Evolutionary conservation across 2,329 filamentous ascomycete species (phyloP), one percentile per base, ranked within the genome.

Genomic region (Arthroderma sp.): DNA sequence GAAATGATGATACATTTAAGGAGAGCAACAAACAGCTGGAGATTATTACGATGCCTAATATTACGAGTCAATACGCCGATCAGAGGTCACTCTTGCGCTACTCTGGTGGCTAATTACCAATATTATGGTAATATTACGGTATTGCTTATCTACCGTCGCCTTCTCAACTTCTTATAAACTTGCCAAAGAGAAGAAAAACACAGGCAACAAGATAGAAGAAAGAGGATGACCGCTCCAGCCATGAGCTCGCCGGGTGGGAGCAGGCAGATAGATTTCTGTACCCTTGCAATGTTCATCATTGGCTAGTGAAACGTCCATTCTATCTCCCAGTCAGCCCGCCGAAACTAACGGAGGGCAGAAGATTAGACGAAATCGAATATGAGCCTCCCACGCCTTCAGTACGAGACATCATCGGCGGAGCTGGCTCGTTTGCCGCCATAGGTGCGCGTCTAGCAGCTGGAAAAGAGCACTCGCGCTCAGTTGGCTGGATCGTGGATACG

Each of bases 401-500:
- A 39, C 81, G 80, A 64, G 80, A 91, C 66, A 80, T 96, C 19
- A 77, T 93, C n/a, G 93, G 93, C 55, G 93, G 93, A 23, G 93
- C 87, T 28, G 93, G 91, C 25, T 81, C 90, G 1, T 97, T 88
- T 70, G 85, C 87, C 7, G 89, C 90, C 6, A 76, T 97, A 5
- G 93, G 93, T 19, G 93, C 93, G 17, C 87, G 93, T 33, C 77
- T 98, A 53, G 86, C 95, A 69, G 91, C 89, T 3, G 87, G 88
- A 1, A 74, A 78, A 33, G 78, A 83, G 2, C 64, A 77, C 49
- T 87, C 88, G 21, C 77, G 75, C 38, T 78, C 80, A 1, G 82
- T 97, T 4, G 89, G 88, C 61, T 97, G 91, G 91, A 85, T 97
- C 61, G 82, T 97, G 44, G 91, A 98, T 71, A 81, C 84, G 65